phyloP scores from a whole-genome alignment of 177 flowering plant species.

The Vitis hybrid region DNA sequence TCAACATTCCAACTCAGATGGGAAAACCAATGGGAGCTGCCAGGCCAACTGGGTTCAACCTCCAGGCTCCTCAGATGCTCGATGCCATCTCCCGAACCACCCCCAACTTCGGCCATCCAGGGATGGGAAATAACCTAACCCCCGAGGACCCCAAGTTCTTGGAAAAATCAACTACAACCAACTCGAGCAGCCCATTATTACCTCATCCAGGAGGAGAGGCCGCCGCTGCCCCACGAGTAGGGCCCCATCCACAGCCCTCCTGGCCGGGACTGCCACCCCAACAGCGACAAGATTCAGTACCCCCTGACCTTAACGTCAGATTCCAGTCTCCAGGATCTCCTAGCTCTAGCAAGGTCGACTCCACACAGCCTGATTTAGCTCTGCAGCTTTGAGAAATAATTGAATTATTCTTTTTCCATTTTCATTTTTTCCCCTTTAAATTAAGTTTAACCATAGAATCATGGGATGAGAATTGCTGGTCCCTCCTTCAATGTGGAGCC shows the following conservation, averaged over 20 bases:
- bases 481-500: constrained; percentile 1
- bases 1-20: constrained; percentile 35
- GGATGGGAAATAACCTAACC: constrained; percentile 12
- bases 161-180: constrained; percentile 21
- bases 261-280: constrained; percentile 28
- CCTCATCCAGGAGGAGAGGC: constrained; percentile 18
- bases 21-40: constrained; percentile 31
- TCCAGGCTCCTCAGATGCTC: constrained; percentile 27
- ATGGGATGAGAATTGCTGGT: constrained; percentile 8
- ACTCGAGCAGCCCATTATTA: constrained; percentile 11
- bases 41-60: constrained; percentile 24
- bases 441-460: constrained; percentile 21
- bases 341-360: constrained; percentile 39
- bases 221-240: constrained; percentile 10
- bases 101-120: constrained; percentile 18
- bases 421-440: neutral
- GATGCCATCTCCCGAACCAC: constrained; percentile 29
- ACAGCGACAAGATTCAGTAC: constrained; percentile 39
- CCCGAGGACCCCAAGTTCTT: constrained; percentile 20
- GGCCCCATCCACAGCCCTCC: constrained; percentile 22
- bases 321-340: constrained; percentile 67
- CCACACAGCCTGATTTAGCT: constrained; percentile 76
- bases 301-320: constrained; percentile 62
- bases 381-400: constrained; percentile 61
- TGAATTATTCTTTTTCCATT: constrained; percentile 9